Base-by-base conservation (phyloP, 257 asterid species). In the Catharanthus roseus region DNA sequence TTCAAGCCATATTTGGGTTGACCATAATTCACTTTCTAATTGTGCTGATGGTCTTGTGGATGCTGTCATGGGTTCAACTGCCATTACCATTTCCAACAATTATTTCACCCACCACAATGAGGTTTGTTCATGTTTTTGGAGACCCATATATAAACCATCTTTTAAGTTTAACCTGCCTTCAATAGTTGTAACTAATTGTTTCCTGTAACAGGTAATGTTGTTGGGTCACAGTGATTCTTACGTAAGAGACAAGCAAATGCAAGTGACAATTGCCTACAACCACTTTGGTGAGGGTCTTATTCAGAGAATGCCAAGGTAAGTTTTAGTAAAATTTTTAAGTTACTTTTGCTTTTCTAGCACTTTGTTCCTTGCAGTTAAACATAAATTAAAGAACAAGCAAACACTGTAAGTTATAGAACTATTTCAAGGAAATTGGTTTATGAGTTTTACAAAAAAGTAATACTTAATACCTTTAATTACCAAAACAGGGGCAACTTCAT, bases 281-380 rank as follows among this genome's bases (percentile, higher is more conserved):
- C 98, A 92, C 82, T 92, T 92, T 45, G 97, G 97, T 4, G 92
- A 86, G 71, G 96, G 98, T 69, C 96, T 92, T 67, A 90, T 86
- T 24, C 98, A 92, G 84, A 90, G 98, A 72, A 92, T 92, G 98
- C 98, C 98, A 47, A 92, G 98, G 97, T 89, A 85, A 74, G 65
- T 47, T 33, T 38, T 24, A 6, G 10, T 19, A 65, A 34, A 71
- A 19, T 26, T 36, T 61, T 60, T 1, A 47, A 60, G 15, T 7
- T 18, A 13, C 65, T 15, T 4, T 29, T 58, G 7, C 24, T 55
- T 31, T 58, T 9, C 13, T 58, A 29, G 24, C 24, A 23, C 65
- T 58, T 12, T 57, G 3, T 2, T 12, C 29, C 4, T 60, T 60
- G 65, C 24, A 60, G 11, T 33, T 6, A 34, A 29, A 60, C 65